These are phyloP conservation scores for Echites panduratus DNA, from an alignment of 257 asterid genomes.

Conservation along the genomic window DNA sequence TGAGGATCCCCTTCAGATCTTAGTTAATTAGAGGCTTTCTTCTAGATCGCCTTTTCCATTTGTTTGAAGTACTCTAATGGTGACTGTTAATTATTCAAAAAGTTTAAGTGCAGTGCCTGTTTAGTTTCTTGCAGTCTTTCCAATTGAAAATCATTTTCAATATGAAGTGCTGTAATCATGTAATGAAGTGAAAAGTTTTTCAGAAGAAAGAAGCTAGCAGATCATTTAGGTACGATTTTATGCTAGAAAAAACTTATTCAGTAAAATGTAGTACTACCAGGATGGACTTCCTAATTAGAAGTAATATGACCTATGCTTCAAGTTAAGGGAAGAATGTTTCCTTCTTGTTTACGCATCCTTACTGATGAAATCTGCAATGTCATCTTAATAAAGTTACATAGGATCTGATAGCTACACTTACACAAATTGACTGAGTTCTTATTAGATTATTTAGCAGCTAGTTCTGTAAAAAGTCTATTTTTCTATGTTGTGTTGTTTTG, in stretches of 20 bases:
- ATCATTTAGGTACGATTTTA: not conserved
- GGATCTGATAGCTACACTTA: not conserved
- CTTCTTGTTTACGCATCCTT: not conserved
- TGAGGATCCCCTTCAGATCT: not conserved
- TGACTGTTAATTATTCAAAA: not conserved
- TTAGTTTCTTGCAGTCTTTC: not conserved
- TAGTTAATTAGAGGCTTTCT: not conserved
- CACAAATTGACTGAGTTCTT: not conserved
- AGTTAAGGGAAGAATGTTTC: not conserved
- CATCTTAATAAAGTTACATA: not conserved
- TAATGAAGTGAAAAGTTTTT: not conserved
- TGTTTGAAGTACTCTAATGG: not conserved
- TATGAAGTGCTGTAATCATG: not conserved
- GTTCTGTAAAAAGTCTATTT: not conserved
- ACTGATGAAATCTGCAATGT: not conserved
- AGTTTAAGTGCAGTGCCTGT: not conserved
- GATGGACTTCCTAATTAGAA: not conserved
- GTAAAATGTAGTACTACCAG: not conserved
- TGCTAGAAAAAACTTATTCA: not conserved
- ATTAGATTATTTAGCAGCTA: not conserved
- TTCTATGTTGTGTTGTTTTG: not conserved
- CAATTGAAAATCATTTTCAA: not conserved
- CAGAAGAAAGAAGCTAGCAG: not conserved
- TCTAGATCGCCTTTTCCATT: conserved; percentile 4
- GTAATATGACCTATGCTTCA: not conserved